Base-by-base conservation (phyloP, 176 grass and related monocot species). In the Bolboschoenus planiculmis region DNA sequence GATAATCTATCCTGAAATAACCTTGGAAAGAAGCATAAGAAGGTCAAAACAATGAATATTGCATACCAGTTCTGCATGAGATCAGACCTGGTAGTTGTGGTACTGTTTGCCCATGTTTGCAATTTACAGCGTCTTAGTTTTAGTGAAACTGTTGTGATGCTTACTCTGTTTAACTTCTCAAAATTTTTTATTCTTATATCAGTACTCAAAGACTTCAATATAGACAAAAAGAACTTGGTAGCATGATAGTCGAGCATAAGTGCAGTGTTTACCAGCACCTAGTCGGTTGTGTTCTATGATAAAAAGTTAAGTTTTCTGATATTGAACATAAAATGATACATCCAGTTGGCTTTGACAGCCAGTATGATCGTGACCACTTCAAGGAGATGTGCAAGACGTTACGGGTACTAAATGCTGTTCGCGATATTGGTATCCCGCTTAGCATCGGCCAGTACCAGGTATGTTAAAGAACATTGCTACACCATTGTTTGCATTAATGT, bases 341-440 rank as follows among this genome's bases (percentile, higher is more conserved):
- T 91, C 90, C 90, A 93, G 92, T 98, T 98, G 92, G 87, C 85
- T 95, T 98, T 98, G 92, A 90, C 95, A 98, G 95, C 89, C 92
- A 87, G 78, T 95, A 94, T 90, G 56, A 91, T 54, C 88, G 88
- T 68, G 95, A 94, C 78, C 90, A 85, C 29, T 91, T 98, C 78
- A 92, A 93, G 92, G 95, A 98, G 85, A 95, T 88, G 90, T 98
- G 95, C 87, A 98, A 98, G 85, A 91, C 72, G n/a, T 60, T 98
- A 58, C 81, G 95, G 15, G 95, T 98, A 82, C 40, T 98, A 76
- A 98, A 98, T 91, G 85, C 89, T 89, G 89, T 98, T 84, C 92
- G 82, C 35, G 85, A 90, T 64, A 93, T 98, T 80, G 95, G 95
- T 31, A 95, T 95, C 85, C 92, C 95, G 21, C 89, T 98, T 79